A percentile compares a stretch with the other conserved stretches of the same genome.
phyloP scores from a whole-genome alignment of 768 basidiomycete genomes.

The Boletus speciosus region DNA sequence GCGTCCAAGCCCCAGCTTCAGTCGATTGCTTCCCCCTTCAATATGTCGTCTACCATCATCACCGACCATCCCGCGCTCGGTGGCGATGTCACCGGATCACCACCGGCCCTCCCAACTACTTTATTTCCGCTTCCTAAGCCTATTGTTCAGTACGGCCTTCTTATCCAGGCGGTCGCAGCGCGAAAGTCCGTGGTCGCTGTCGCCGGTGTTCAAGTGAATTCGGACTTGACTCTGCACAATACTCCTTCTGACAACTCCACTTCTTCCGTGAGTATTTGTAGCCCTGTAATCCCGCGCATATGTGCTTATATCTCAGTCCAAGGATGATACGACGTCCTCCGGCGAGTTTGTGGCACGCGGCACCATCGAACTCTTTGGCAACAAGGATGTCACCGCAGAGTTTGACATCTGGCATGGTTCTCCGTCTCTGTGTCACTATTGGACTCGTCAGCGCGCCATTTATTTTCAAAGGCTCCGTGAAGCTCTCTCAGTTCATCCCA shows the following conservation, averaged over 20 bases:
- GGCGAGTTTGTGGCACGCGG: conserved; percentile 1
- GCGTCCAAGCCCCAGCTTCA: no score
- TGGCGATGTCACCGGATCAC: no score
- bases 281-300: background rate
- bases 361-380: conserved; percentile 2
- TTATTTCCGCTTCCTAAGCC: background rate
- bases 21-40: no score
- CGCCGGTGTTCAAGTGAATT: background rate
- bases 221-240: background rate
- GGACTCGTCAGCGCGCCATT: background rate
- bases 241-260: background rate
- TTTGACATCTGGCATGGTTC: conserved; percentile 5
- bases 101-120: background rate
- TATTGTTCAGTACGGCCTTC: background rate
- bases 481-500: conserved; percentile 3
- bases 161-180: background rate
- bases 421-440: background rate
- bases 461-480: background rate
- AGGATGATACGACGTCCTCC: background rate
- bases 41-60: no score
- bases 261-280: background rate
- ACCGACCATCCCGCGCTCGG: no score
- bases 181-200: background rate
- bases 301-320: background rate
- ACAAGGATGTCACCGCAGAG: background rate